A percentile compares a stretch with the other conserved stretches of the same genome.
These are phyloP conservation scores for Phialocephala sp. DNA, from an alignment of 2,329 filamentous ascomycete species.

Conservation along the genomic window DNA sequence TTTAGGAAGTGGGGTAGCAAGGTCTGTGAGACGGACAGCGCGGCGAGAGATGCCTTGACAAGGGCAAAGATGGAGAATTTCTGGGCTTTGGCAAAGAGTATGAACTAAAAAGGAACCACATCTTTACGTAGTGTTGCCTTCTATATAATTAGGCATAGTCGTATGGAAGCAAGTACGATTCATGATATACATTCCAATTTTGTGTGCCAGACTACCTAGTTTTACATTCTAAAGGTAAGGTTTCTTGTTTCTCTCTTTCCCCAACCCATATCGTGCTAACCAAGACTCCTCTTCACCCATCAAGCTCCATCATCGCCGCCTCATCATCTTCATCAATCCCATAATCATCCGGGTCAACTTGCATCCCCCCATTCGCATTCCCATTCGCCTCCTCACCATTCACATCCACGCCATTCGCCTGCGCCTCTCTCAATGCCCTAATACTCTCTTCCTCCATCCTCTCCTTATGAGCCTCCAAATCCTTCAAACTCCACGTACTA, in stretches of 20 bases:
- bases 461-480: slow-evolving; percentile 79
- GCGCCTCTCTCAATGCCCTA: slow-evolving; percentile 60
- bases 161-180: slow-evolving; percentile 1
- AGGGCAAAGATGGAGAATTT: slow-evolving; percentile 93
- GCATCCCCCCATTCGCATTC: slow-evolving; percentile 33
- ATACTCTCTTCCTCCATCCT: slow-evolving; percentile 74
- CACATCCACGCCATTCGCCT: slow-evolving; percentile 26
- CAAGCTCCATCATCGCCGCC: slow-evolving; percentile 55
- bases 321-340: slow-evolving; percentile 48
- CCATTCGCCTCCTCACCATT: slow-evolving; percentile 21
- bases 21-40: slow-evolving; percentile 90
- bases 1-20: slow-evolving; percentile 90
- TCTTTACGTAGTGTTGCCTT: background rate
- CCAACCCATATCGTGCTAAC: background rate
- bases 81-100: slow-evolving; percentile 85
- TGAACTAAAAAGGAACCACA: slow-evolving; percentile 33
- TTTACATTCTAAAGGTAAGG: background rate
- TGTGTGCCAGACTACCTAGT: background rate
- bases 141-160: background rate
- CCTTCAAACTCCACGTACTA: slow-evolving; percentile 85
- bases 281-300: slow-evolving; percentile 19
- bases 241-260: background rate
- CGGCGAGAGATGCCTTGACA: slow-evolving; percentile 80
- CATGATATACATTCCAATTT: background rate
- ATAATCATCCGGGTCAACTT: slow-evolving; percentile 38